These are phyloP conservation scores for Isoetes engelmannii DNA, from an alignment of 83 land plant species.

Conservation along the genomic window DNA sequence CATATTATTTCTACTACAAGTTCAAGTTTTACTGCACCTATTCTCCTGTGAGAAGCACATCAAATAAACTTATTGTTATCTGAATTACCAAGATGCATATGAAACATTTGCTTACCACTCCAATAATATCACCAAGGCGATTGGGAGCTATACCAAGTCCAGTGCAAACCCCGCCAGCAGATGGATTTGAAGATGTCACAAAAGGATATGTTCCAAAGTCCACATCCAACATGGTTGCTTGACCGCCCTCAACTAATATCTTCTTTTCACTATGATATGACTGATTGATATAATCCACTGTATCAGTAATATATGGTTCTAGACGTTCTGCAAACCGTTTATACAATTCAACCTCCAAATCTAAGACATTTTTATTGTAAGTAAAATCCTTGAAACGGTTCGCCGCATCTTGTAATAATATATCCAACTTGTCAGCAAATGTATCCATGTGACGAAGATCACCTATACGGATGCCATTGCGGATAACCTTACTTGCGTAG, in stretches of 20 bases:
- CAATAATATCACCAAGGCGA: conserved; percentile 78
- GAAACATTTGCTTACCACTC: conserved; percentile 60
- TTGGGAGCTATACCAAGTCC: conserved; percentile 95
- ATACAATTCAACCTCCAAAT: conserved; percentile 51
- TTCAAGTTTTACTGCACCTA: neutral
- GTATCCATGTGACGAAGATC: conserved; percentile 80
- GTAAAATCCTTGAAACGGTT: conserved; percentile 60
- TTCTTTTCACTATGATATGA: conserved; percentile 53
- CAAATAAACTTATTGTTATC: neutral
- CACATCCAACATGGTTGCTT: conserved; percentile 94
- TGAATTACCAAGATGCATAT: neutral
- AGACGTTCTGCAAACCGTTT: conserved; percentile 56
- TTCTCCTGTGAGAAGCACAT: neutral
- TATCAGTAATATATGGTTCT: conserved; percentile 76
- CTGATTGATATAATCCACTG: conserved; percentile 63
- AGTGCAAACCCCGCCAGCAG: conserved; percentile 91
- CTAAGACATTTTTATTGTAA: conserved; percentile 46
- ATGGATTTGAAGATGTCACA: conserved; percentile 92
- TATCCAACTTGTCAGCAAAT: conserved; percentile 67
- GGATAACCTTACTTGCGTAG: conserved; percentile 78
- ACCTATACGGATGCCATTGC: conserved; percentile 81
- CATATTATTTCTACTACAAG: neutral
- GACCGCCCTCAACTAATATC: conserved; percentile 93
- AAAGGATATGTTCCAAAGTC: conserved; percentile 97
- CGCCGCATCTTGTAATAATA: conserved; percentile 79